Base-by-base conservation (phyloP, 169 alveolate genomes). In the Plasmodium malariae region DNA sequence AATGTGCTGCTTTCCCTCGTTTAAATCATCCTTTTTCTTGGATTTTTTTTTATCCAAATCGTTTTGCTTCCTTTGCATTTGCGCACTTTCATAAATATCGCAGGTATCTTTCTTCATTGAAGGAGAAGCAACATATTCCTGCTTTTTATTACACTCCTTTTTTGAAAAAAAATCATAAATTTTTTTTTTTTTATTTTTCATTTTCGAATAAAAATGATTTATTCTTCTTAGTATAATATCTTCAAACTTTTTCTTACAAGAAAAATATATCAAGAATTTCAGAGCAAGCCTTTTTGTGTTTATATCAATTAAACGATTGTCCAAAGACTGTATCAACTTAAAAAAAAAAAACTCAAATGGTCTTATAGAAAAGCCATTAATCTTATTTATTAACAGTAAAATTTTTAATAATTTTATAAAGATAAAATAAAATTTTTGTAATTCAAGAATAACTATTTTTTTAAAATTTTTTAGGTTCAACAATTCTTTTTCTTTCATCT, bases 301-400 rank as follows among this genome's bases (percentile, higher is more conserved):
- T 48, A 78, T 68, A 67, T 55, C 89, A 30, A 78, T 78, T 14
- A 63, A 28, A 3, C 63, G 69, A 63, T 78, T 78, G 55, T 78
- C 89, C 32, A 78, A 36, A 28, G 26, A 78, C 34, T 78, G 74
- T 32, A 78, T 49, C 28, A 78, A 1, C 34, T 78, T 78, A 21
- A 78, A 78, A 63, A 78, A 78, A 57, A 78, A 78, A 62, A 12
- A 78, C 32, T 78, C 89, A 63, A 78, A 78, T 3, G 62, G 69
- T n/a, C 62, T 78, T 78, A 36, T 45, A 17, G n/a, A 55, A 55
- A 45, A 48, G 1, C 60, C 78, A 78, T 78, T 62, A 62, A 55
- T 32, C 34, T 37, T 78, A 68, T 30, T 78, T 12, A 78, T 43
- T 32, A 63, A 45, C 11, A 62, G 36, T 40, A 78, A 55, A 24